phyloP scores from a whole-genome alignment of 208 protist species.

The Angomonas deanei region DNA sequence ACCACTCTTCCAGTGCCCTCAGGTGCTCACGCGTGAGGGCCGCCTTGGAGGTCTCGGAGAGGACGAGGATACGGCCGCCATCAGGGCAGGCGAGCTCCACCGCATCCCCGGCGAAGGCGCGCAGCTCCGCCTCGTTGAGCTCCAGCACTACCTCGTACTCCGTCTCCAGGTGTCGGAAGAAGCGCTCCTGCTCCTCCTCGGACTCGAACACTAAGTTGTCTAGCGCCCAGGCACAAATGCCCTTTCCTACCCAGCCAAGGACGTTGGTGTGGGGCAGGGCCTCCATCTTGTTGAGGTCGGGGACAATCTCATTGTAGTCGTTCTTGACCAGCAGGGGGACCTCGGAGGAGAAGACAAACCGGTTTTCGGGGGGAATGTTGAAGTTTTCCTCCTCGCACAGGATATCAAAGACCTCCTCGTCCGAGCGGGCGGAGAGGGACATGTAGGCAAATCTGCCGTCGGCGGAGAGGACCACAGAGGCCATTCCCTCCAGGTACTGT shows the following conservation, averaged over 20 bases:
- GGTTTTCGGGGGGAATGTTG: conserved; percentile 58
- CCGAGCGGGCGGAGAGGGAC: conserved; percentile 41
- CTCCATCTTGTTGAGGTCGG: background rate
- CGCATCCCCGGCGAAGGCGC: conserved; percentile 57
- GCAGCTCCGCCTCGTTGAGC: conserved; percentile 49
- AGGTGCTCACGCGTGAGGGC: conserved; percentile 23
- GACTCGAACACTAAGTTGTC: conserved; percentile 37
- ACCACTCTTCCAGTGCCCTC: conserved; percentile 36
- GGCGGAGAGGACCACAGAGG: conserved; percentile 51
- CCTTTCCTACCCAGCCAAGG: conserved; percentile 65
- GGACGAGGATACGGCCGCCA: conserved; percentile 30
- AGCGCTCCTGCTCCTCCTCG: conserved; percentile 43
- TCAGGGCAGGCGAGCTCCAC: conserved; percentile 19
- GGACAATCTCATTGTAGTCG: conserved; percentile 1
- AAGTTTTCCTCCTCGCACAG: conserved; percentile 58
- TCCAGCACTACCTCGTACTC: conserved; percentile 46
- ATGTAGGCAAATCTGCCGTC: conserved; percentile 71
- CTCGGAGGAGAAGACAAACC: conserved; percentile 42
- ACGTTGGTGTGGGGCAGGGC: conserved; percentile 68
- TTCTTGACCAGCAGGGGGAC: conserved; percentile 4
- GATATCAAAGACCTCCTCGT: conserved; percentile 48
- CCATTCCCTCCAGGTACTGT: conserved; percentile 59
- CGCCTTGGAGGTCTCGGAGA: conserved; percentile 46
- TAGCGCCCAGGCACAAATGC: conserved; percentile 74
- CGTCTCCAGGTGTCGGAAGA: conserved; percentile 50